Percentiles rank a stretch among this genome's conserved stretches.
Conservation (phyloP, 1,139 yeast genomes). For the Hyphopichia buzzinii region DNA sequence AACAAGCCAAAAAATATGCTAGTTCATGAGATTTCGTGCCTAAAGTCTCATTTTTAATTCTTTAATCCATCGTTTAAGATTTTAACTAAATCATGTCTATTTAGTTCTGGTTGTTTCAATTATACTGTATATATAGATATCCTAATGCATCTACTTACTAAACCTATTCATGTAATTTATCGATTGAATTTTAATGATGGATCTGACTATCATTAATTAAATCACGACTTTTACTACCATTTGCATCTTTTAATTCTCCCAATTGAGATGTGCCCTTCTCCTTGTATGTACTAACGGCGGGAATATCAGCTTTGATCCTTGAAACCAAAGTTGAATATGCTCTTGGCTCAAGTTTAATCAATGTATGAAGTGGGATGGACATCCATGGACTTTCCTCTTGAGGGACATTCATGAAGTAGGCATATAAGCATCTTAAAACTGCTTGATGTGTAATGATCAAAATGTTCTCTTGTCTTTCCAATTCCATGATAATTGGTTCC, state of each 20-base stretch:
- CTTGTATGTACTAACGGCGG: slow-evolving; percentile 95
- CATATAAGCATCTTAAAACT: slow-evolving; percentile 91
- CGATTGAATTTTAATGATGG: neutral
- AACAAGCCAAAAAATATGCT: slow-evolving; percentile 75
- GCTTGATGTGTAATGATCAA: slow-evolving; percentile 97
- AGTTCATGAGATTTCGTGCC: slow-evolving; percentile 7
- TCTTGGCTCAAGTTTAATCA: slow-evolving; percentile 89
- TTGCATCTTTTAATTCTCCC: slow-evolving; percentile 50
- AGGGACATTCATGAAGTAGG: slow-evolving; percentile 97
- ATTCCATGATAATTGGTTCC: slow-evolving; percentile 97
- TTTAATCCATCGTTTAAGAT: neutral
- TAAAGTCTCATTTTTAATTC: slow-evolving; percentile 4
- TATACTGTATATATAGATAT: neutral
- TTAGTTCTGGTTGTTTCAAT: neutral
- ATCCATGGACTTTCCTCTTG: slow-evolving; percentile 99
- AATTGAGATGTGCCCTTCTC: slow-evolving; percentile 86
- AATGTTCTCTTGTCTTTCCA: slow-evolving; percentile 94
- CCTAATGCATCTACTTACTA: neutral
- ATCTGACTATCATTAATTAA: slow-evolving; percentile 31
- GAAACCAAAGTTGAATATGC: slow-evolving; percentile 90
- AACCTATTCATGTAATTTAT: neutral
- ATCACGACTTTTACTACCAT: slow-evolving; percentile 38
- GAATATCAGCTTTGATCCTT: slow-evolving; percentile 89
- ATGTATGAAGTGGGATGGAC: slow-evolving; percentile 95
- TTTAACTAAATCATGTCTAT: neutral